phyloP scores from a whole-genome alignment of 371 early-diverging fungal species.

The Circinella umbellata region DNA sequence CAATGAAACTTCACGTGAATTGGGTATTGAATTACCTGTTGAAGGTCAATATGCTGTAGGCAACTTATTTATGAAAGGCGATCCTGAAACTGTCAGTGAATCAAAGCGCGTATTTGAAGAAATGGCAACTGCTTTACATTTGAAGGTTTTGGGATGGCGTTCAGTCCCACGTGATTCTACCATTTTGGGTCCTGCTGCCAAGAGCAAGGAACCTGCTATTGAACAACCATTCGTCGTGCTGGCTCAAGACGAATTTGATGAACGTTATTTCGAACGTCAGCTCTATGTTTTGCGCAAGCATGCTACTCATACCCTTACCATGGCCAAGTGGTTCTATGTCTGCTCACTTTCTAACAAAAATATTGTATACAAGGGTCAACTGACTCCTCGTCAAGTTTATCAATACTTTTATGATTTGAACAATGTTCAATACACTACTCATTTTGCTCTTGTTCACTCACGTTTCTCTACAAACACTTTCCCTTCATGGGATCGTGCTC shows the following conservation, averaged over 20 bases:
- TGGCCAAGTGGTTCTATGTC: conserved; percentile 92
- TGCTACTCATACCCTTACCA: conserved; percentile 78
- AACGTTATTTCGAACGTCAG: conserved; percentile 80
- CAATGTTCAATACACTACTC: conserved; percentile 79
- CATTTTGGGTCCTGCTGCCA: conserved; percentile 89
- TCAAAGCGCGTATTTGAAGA: conserved; percentile 78
- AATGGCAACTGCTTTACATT: conserved; percentile 69
- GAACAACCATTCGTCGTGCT: conserved; percentile 91
- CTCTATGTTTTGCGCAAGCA: conserved; percentile 91
- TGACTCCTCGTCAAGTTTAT: conserved; percentile 92
- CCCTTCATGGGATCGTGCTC: conserved; percentile 98
- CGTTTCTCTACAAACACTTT: conserved; percentile 97
- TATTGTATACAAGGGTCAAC: conserved; percentile 96
- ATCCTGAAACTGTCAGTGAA: conserved; percentile 67
- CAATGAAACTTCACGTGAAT: conserved; percentile 59
- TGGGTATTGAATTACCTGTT: conserved; percentile 70
- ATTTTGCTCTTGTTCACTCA: conserved; percentile 96
- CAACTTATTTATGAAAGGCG: conserved; percentile 86
- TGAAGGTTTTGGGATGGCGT: conserved; percentile 91
- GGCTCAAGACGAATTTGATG: conserved; percentile 57
- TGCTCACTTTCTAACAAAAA: conserved; percentile 94
- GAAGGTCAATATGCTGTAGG: conserved; percentile 92
- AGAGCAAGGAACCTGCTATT: conserved; percentile 89
- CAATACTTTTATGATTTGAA: conserved; percentile 89
- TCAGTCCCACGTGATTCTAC: conserved; percentile 83